Conservation (phyloP, 345 rosid genomes). For the Eucalyptus cloeziana region DNA sequence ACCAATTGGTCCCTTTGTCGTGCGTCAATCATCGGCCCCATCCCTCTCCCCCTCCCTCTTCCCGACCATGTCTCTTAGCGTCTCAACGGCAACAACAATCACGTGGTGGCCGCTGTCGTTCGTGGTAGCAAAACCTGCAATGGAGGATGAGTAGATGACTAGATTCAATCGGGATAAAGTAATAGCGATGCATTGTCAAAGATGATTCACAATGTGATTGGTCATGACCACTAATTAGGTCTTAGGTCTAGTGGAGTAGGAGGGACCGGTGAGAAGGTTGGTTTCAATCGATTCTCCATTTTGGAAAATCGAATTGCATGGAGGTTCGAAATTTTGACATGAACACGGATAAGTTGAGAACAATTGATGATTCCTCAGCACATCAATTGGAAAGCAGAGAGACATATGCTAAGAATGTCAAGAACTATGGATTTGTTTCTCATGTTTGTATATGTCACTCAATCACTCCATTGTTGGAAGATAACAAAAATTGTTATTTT, state of each 20-base stretch:
- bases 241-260: neutral
- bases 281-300: neutral
- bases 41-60: neutral
- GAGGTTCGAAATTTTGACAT: no score
- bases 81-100: neutral
- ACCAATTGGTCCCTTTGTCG: neutral
- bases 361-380: no score
- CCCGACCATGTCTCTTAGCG: neutral
- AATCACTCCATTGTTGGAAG: neutral
- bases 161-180: neutral
- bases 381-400: rapidly evolving
- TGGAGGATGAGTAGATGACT: neutral
- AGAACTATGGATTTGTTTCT: no score
- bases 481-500: no score
- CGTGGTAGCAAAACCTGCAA: neutral
- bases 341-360: no score
- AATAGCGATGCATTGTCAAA: neutral
- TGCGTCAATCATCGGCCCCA: neutral
- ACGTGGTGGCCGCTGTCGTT: neutral
- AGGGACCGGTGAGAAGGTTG: neutral
- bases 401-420: no score
- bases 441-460: no score
- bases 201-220: neutral
- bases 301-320: no score
- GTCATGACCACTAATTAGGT: neutral